A percentile compares a stretch with the other conserved stretches of the same genome.
Evolutionary conservation across 306 rosid genomes (phyloP).

Genomic region (Cercis canadensis): DNA sequence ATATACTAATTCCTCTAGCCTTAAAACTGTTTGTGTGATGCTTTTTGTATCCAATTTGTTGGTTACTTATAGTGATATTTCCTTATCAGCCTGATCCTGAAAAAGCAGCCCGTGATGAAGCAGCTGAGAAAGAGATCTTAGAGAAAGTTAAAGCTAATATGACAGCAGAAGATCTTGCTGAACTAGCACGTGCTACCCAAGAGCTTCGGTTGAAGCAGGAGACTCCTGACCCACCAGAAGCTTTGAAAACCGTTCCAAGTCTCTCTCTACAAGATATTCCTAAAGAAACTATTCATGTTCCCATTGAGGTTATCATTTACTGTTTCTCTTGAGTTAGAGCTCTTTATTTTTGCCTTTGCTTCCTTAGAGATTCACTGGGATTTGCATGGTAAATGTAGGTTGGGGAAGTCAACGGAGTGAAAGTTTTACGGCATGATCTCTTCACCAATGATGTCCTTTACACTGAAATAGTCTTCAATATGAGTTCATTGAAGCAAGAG

Average conservation of each 20-base stretch:
- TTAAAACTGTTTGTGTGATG: slow-evolving; percentile 26
- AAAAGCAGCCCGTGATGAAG: slow-evolving; percentile 89
- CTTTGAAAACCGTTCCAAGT: slow-evolving; percentile 90
- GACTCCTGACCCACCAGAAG: slow-evolving; percentile 98
- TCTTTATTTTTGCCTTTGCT: slow-evolving; percentile 27
- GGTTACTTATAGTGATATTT: slow-evolving; percentile 36
- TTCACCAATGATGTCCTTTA: slow-evolving; percentile 96
- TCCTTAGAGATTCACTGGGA: slow-evolving; percentile 23
- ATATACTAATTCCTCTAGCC: slow-evolving; percentile 16
- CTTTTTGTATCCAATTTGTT: slow-evolving; percentile 24
- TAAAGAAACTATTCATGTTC: slow-evolving; percentile 82
- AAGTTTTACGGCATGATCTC: slow-evolving; percentile 89
- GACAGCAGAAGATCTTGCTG: slow-evolving; percentile 91
- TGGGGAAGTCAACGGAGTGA: slow-evolving; percentile 82
- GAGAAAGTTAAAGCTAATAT: slow-evolving; percentile 77
- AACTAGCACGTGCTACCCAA: slow-evolving; percentile 83
- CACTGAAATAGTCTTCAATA: slow-evolving; percentile 83
- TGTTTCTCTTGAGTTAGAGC: slow-evolving; percentile 28
- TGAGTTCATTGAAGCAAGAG: slow-evolving; percentile 88
- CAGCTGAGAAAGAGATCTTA: slow-evolving; percentile 72
- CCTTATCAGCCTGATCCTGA: slow-evolving; percentile 87
- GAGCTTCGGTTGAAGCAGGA: slow-evolving; percentile 90
- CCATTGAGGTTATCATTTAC: slow-evolving; percentile 65
- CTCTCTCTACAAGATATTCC: slow-evolving; percentile 92
- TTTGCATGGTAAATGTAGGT: slow-evolving; percentile 60